Evolutionary conservation across 768 basidiomycete species (phyloP), one percentile per base, ranked within the genome.

Genomic region (Rhodotorula toruloides): DNA sequence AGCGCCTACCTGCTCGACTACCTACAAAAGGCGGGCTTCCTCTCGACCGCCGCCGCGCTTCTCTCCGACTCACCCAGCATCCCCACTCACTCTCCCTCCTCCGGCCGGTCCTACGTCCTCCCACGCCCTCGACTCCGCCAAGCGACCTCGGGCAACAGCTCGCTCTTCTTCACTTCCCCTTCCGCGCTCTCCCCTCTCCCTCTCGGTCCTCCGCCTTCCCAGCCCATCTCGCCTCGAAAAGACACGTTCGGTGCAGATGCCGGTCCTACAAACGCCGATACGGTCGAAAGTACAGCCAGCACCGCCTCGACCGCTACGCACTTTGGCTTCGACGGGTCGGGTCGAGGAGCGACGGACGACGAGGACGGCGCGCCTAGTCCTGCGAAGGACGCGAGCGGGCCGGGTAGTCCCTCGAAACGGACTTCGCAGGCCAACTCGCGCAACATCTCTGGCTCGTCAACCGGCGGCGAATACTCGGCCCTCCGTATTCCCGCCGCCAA

Each of bases 1-100:
- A 69, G 67, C 55, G 40, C 71, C 9, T 74, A 72, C 58, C 49
- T 74, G n/a, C 70, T 72, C 66, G 73, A 72, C 63, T 74, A 74
- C 61, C 58, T 74, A 4, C 64, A 68, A 19, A 46, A 54, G 27
- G 52, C 63, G 27, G 68, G 68, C n/a, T 72, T 57, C 50, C 27
- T 46, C 29, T 25, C 61, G 19, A 55, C 73, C 19, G 73, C 73
- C 27, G 34, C 60, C 6, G 71, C 71, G 10, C 61, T 74, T 46
- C 65, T 72, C 16, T 48, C 54, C 40, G 62, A 70, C 31, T 40
- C n/a, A 4, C 72, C 72, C 21, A 40, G 34, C 13, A 47, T 63
- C 34, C 52, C 61, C 5, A 58, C 66, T 0, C 48, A 61, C 37
- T 57, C 56, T 1, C 52, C n/a, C 9, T 22, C 36, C 0, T 43